Evolutionary conservation across 228 moss, liverwort and hornwort genomes (phyloP).

Genomic region (Sphagnum fallax): DNA sequence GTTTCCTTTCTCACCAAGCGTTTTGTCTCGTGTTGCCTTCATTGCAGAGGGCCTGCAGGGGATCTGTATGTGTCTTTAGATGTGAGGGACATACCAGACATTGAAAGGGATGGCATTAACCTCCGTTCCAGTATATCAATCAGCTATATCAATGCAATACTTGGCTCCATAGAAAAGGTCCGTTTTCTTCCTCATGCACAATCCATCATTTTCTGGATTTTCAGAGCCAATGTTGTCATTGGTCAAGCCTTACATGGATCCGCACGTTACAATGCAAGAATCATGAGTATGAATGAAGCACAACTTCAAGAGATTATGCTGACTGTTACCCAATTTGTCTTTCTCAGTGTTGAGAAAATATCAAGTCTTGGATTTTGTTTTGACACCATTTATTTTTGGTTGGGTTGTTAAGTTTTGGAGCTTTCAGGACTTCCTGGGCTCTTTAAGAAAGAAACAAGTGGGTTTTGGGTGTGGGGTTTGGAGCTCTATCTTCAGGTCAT

Average conservation of each 20-base stretch:
- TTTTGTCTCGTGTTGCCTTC: background rate
- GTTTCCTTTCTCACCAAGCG: background rate
- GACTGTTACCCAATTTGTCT: too few species aligned
- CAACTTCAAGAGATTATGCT: too few species aligned
- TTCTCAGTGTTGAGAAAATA: too few species aligned
- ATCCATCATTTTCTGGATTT: background rate
- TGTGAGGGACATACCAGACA: constrained; percentile 73
- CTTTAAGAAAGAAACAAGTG: too few species aligned
- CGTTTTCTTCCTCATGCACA: background rate
- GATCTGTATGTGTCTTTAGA: constrained; percentile 97
- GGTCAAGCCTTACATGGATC: too few species aligned
- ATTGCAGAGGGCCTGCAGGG: constrained; percentile 71
- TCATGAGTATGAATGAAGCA: too few species aligned
- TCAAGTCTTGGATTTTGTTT: too few species aligned
- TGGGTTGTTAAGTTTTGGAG: background rate
- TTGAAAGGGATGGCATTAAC: constrained; percentile 78
- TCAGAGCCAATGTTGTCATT: background rate
- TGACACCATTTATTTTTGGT: background rate
- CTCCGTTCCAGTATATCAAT: constrained; percentile 70
- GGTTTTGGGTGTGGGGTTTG: too few species aligned
- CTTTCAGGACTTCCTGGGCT: too few species aligned
- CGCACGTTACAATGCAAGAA: too few species aligned
- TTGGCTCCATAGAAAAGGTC: constrained; percentile 83
- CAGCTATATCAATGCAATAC: constrained; percentile 83
- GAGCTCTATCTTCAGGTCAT: constrained; percentile 43